Conservation (phyloP, 768 basidiomycete genomes). For the Xerocomellus amylosporus region DNA sequence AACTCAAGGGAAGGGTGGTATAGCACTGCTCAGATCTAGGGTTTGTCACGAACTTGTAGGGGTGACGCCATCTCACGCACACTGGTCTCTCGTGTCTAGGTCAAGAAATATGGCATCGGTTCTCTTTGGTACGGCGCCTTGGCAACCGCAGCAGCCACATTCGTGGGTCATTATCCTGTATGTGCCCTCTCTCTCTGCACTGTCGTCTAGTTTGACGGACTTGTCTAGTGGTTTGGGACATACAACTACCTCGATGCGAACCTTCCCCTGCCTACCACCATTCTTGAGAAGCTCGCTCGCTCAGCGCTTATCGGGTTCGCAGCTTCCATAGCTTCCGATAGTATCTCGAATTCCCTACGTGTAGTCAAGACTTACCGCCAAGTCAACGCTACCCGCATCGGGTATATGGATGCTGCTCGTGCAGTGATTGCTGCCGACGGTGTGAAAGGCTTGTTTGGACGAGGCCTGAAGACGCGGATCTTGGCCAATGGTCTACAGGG, state of each 20-base stretch:
- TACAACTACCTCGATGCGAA: conserved; percentile 75
- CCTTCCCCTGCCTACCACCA: conserved; percentile 55
- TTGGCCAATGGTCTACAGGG: conserved; percentile 91
- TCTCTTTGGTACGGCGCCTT: conserved; percentile 88
- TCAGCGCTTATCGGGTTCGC: conserved; percentile 91
- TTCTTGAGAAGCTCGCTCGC: conserved; percentile 61
- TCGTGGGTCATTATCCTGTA: conserved; percentile 89
- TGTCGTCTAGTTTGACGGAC: conserved; percentile 2
- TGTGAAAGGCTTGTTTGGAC: conserved; percentile 74
- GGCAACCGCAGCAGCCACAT: conserved; percentile 90
- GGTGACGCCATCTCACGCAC: background rate
- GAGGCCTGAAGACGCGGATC: conserved; percentile 87
- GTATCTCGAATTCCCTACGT: conserved; percentile 80
- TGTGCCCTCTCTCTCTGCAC: conserved; percentile 20
- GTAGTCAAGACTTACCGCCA: conserved; percentile 97
- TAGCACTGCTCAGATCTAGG: conserved; percentile 62
- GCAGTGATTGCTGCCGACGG: conserved; percentile 78
- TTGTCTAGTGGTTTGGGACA: conserved; percentile 69
- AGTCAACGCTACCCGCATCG: conserved; percentile 77
- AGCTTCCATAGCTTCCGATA: conserved; percentile 84
- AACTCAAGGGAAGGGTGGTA: conserved; percentile 75
- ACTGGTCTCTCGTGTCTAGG: conserved; percentile 36
- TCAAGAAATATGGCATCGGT: conserved; percentile 71
- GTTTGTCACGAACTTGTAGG: conserved; percentile 35
- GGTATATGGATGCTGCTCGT: conserved; percentile 74